Evolutionary conservation across 1,284 basidiomycete genomes (phyloP).

Genomic region (Malassezia arunalokei): DNA sequence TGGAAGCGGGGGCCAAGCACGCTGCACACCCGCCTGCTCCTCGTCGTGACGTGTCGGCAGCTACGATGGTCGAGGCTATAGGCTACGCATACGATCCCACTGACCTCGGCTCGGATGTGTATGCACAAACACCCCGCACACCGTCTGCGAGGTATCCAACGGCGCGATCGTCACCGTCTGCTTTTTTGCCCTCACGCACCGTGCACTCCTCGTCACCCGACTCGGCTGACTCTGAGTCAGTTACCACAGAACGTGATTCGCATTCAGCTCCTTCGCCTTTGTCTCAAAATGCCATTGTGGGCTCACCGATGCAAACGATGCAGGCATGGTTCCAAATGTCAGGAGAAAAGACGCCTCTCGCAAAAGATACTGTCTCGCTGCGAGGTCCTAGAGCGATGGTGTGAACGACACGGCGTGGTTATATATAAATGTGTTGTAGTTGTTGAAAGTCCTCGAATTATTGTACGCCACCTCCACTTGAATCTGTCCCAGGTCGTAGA

Average conservation of each 20-base stretch:
- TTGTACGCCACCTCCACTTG: neutral
- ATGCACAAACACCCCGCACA: neutral
- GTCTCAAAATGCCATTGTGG: slow-evolving; percentile 1
- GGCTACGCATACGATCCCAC: slow-evolving; percentile 1
- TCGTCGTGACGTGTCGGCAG: neutral
- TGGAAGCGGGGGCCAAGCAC: neutral
- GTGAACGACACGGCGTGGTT: neutral
- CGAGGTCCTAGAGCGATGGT: neutral
- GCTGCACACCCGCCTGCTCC: neutral
- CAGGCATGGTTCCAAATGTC: slow-evolving; percentile 5
- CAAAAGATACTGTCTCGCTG: no score
- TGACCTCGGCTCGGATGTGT: neutral
- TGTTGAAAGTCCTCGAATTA: neutral
- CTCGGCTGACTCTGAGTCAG: neutral
- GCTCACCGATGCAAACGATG: slow-evolving; percentile 11
- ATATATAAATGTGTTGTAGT: neutral
- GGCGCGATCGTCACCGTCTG: neutral
- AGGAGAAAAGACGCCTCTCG: neutral
- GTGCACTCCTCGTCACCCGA: neutral
- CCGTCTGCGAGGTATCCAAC: neutral
- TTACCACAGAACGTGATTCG: neutral
- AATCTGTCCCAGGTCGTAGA: neutral
- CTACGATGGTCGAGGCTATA: neutral
- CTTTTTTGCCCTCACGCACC: neutral
- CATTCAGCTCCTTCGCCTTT: neutral